Evolutionary conservation across 2,329 filamentous ascomycete genomes (phyloP).

Genomic region (Aspergillus floridensis): DNA sequence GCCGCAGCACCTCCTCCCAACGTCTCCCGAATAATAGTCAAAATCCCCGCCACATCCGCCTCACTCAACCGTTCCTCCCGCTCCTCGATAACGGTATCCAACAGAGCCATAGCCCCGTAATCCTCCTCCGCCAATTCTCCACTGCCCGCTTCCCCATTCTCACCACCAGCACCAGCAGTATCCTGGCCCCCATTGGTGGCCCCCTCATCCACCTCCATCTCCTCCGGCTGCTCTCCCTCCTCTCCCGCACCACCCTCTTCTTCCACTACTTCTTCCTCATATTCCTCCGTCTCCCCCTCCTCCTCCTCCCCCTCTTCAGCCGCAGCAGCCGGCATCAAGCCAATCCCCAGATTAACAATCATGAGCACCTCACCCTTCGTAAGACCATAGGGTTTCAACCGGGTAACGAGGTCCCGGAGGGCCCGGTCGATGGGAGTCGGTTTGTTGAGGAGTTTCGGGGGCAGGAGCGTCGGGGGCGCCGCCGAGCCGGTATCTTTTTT

Average conservation of each 20-base stretch:
- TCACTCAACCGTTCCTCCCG: constrained; percentile 40
- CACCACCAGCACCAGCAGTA: constrained; percentile 17
- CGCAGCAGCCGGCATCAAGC: constrained; percentile 20
- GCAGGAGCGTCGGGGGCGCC: background rate
- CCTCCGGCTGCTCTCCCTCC: constrained; percentile 10
- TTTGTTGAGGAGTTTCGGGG: constrained; percentile 11
- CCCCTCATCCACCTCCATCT: constrained; percentile 14
- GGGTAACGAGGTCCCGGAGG: constrained; percentile 36
- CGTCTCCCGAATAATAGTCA: constrained; percentile 37
- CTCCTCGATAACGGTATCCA: constrained; percentile 45
- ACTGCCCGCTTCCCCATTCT: constrained; percentile 11
- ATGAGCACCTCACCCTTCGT: constrained; percentile 49
- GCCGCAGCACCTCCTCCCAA: constrained; percentile 17
- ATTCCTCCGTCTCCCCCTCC: constrained; percentile 6
- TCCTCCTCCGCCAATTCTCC: constrained; percentile 23
- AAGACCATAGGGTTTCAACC: constrained; percentile 40
- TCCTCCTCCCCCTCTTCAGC: constrained; percentile 17
- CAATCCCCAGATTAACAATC: constrained; percentile 47
- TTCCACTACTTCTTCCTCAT: constrained; percentile 16
- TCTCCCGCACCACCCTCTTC: constrained; percentile 5
- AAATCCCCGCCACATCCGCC: constrained; percentile 36
- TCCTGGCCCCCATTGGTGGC: background rate
- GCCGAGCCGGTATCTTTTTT: background rate
- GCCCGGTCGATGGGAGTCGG: constrained; percentile 39
- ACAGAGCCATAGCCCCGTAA: constrained; percentile 36